Evolutionary conservation across 495 filamentous ascomycete genomes (phyloP).

Genomic region (Xylaria venustula): DNA sequence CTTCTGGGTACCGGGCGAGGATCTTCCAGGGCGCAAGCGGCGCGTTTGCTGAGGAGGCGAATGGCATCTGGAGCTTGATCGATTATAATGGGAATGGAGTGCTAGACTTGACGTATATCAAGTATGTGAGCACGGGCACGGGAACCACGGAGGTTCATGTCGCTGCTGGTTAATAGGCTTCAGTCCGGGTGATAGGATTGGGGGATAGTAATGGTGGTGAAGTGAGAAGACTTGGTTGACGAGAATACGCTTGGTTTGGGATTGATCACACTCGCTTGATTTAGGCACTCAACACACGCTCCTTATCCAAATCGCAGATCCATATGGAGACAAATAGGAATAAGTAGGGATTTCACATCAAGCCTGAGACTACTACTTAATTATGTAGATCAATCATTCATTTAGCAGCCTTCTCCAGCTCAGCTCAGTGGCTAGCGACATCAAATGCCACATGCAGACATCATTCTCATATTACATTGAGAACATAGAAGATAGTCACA

Average conservation of each 20-base stretch:
- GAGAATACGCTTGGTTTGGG: no score
- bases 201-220: neutral
- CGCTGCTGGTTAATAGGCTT: constrained; percentile 2
- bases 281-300: no score
- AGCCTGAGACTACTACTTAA: no score
- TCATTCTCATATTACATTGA: no score
- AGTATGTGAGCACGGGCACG: constrained; percentile 3
- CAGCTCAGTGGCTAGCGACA: no score
- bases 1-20: neutral
- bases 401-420: no score
- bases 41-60: constrained; percentile 1
- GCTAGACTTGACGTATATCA: constrained; percentile 6
- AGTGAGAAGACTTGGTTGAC: neutral
- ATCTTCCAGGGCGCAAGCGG: constrained; percentile 3
- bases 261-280: no score
- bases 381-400: no score
- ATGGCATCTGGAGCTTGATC: constrained; percentile 3
- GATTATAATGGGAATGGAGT: neutral
- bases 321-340: neutral
- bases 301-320: no score
- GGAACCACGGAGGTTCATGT: constrained; percentile 5
- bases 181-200: neutral
- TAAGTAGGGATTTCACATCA: no score
- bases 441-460: no score
- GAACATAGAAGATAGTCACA: no score